Evolutionary conservation across 139 green algal genomes (phyloP), one percentile per base, ranked within the genome.

Genomic region (Zygnema circumcarinatum): DNA sequence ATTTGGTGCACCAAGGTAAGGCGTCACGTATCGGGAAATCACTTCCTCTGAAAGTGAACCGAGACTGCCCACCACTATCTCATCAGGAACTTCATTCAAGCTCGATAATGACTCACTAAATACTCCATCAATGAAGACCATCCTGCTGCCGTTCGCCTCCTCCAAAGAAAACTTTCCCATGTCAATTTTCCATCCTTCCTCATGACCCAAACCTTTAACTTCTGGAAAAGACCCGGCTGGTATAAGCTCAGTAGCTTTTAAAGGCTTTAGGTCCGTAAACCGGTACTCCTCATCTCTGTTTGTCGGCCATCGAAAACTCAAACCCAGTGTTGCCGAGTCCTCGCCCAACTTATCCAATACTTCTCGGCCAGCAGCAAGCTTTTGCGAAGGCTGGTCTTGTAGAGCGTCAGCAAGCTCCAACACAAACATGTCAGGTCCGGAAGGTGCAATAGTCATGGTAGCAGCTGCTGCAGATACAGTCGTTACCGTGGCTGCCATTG

Each of bases 111-210:
- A 47, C 25, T 79, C 68, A 2, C n/a, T 33, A 2, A 89, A 38
- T 32, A 85, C 38, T 47, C 85, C 85, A 73, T 90, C 85, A 29
- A 90, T 38, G 20, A 90, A 33, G 20, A 90, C 85, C 3, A 90
- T 32, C 0, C 85, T 41, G 22, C 32, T 82, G 1, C n/a, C 38
- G 2, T 80, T 53, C 1, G 79, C 85, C 36, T 89, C 80, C 1
- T 83, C 38, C 33, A 90, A 76, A 22, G 40, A 41, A 56, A 35
- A 82, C 32, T 87, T 35, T 33, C 42, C 47, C 38, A 89, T 39
- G 67, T 79, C 31, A 85, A 84, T 78, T 16, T 62, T 16, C 47
- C 7, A 16, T 16, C 47, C 47, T 62, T 16, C 47, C 16, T 62
- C 47, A 62, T 62, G 47, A 16, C 47, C 16, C 7, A 25, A 62